A percentile compares a stretch with the other conserved stretches of the same genome.
Evolutionary conservation across 306 rosid genomes (phyloP).

Genomic region (Vigna nakashimae): DNA sequence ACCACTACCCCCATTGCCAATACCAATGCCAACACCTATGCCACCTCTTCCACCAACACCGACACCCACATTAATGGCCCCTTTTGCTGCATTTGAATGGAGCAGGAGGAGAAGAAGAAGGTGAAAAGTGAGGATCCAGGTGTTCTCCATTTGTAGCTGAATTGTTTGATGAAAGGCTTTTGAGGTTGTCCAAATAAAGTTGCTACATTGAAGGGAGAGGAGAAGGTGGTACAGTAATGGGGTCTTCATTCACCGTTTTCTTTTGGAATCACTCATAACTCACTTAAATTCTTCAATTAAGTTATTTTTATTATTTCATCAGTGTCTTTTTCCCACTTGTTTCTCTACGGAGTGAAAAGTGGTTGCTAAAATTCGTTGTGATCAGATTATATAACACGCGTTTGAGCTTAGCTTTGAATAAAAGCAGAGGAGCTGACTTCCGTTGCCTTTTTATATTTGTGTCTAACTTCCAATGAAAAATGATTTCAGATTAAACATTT

Average conservation of each 20-base stretch:
- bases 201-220: conserved; percentile 45
- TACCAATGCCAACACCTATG: conserved; percentile 37
- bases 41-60: conserved; percentile 38
- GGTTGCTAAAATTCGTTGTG: neutral
- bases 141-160: conserved; percentile 58
- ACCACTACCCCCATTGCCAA: conserved; percentile 42
- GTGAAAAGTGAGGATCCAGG: conserved; percentile 46
- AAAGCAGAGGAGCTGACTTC: conserved; percentile 42
- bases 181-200: conserved; percentile 45
- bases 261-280: neutral
- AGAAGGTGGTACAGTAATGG: conserved; percentile 42
- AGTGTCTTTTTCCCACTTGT: neutral
- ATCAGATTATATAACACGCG: conserved; percentile 2
- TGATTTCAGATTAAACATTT: neutral
- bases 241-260: conserved; percentile 19
- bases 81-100: conserved; percentile 41
- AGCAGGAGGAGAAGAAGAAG: conserved; percentile 46
- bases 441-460: neutral
- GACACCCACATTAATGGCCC: conserved; percentile 52
- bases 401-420: conserved; percentile 31
- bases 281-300: neutral
- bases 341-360: neutral
- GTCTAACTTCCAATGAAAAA: neutral
- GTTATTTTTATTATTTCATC: neutral
- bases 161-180: conserved; percentile 38